phyloP scores from a whole-genome alignment of 169 alveolate species.

The Perkinsus marinus region DNA sequence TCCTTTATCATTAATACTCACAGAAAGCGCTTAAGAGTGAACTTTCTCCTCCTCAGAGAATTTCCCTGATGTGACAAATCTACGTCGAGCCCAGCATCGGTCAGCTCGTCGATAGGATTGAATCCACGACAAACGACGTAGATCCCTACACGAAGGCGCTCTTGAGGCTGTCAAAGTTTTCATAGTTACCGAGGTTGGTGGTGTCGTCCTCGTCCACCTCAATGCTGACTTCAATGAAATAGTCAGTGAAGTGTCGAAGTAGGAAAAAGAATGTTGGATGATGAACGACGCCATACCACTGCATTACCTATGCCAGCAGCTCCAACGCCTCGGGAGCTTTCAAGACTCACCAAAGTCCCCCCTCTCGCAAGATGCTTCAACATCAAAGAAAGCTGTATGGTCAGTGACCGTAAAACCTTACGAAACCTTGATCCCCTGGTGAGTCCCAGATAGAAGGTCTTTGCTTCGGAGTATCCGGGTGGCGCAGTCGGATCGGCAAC shows the following conservation, averaged over 20 bases:
- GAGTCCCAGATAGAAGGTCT: neutral
- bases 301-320: neutral
- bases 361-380: neutral
- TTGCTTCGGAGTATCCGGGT: neutral
- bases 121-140: neutral
- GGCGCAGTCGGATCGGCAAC: neutral
- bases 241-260: neutral
- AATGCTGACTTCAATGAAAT: neutral
- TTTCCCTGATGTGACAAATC: neutral
- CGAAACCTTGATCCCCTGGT: neutral
- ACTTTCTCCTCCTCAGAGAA: neutral
- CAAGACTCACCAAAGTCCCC: neutral
- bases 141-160: neutral
- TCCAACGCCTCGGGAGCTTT: neutral
- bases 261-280: neutral
- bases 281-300: neutral
- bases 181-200: neutral
- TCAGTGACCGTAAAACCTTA: neutral
- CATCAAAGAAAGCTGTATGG: neutral
- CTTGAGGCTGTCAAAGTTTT: neutral
- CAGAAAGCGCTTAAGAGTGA: neutral
- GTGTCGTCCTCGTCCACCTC: neutral
- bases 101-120: neutral
- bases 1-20: neutral
- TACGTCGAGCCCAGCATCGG: neutral